Percentiles rank a stretch among this genome's conserved stretches.
phyloP scores from a whole-genome alignment of 345 rosid species.

The Linum tenue region DNA sequence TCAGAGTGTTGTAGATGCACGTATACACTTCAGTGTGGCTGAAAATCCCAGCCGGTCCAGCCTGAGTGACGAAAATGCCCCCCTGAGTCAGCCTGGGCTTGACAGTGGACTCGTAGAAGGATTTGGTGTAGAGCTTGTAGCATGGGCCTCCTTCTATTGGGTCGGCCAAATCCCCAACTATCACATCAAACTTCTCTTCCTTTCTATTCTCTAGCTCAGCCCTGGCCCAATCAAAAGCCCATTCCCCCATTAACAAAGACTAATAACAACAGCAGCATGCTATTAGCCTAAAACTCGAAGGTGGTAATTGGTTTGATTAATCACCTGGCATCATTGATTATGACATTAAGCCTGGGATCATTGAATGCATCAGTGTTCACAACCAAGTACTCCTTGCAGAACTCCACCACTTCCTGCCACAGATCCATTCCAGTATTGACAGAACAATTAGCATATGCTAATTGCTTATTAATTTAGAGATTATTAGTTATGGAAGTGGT shows the following conservation, averaged over 20 bases:
- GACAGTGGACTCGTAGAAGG: constrained; percentile 41
- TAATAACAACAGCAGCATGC: not conserved
- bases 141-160: constrained; percentile 71
- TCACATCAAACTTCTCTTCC: constrained; percentile 38
- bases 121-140: constrained; percentile 52
- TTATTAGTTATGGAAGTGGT: not conserved
- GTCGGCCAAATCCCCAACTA: constrained; percentile 61
- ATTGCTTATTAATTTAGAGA: not conserved
- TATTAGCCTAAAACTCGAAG: not conserved
- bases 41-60: constrained; percentile 69
- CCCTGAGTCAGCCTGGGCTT: constrained; percentile 40
- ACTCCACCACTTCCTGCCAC: constrained; percentile 56
- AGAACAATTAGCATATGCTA: no score
- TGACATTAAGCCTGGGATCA: constrained; percentile 36
- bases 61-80: constrained; percentile 67
- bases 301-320: not conserved
- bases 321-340: constrained; percentile 56
- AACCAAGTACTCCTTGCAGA: constrained; percentile 42
- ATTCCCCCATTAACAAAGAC: not conserved
- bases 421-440: no score
- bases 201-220: constrained; percentile 38
- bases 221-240: constrained; percentile 15
- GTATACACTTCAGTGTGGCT: constrained; percentile 62
- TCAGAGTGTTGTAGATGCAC: constrained; percentile 50
- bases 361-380: constrained; percentile 46